These are phyloP conservation scores for Halophytophthora polymorphica DNA, from an alignment of 352 stramenopile genomes.

Conservation along the genomic window DNA sequence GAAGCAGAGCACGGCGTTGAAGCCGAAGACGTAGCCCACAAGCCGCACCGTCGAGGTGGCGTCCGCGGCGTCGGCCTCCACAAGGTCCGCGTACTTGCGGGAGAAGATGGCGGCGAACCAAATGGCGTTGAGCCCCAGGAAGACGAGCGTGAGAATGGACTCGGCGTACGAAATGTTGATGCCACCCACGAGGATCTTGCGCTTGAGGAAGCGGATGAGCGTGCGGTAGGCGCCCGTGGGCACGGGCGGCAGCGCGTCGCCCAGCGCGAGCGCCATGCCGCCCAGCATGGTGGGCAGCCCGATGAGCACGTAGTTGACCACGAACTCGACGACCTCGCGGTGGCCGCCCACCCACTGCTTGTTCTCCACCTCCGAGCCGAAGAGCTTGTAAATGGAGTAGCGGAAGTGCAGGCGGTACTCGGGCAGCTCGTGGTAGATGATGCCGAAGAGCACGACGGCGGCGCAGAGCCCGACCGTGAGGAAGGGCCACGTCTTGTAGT, in stretches of 20 bases:
- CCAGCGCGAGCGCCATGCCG: conserved; percentile 57
- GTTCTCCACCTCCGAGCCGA: conserved; percentile 48
- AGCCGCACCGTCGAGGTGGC: conserved; percentile 38
- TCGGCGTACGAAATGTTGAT: conserved; percentile 83
- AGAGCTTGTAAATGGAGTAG: conserved; percentile 60
- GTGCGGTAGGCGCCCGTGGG: conserved; percentile 67
- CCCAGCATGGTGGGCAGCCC: conserved; percentile 73
- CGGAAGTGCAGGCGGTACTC: conserved; percentile 67
- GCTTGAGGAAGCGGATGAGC: conserved; percentile 78
- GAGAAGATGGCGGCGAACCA: conserved; percentile 82
- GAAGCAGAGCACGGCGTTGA: conserved; percentile 72
- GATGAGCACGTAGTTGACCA: conserved; percentile 69
- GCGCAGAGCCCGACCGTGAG: conserved; percentile 49
- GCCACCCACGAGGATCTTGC: conserved; percentile 64
- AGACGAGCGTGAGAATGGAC: conserved; percentile 61
- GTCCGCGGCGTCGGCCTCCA: conserved; percentile 46
- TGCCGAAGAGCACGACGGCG: conserved; percentile 47
- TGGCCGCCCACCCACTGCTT: conserved; percentile 66
- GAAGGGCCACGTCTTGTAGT: conserved; percentile 82
- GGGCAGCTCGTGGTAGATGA: conserved; percentile 72
- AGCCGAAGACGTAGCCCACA: conserved; percentile 64
- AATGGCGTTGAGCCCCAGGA: conserved; percentile 73
- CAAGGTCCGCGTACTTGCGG: conserved; percentile 51
- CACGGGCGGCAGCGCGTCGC: conserved; percentile 66
- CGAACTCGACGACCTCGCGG: conserved; percentile 72